Evolutionary conservation across 2,329 filamentous ascomycete genomes (phyloP).

Genomic region (Polychaeton citri): DNA sequence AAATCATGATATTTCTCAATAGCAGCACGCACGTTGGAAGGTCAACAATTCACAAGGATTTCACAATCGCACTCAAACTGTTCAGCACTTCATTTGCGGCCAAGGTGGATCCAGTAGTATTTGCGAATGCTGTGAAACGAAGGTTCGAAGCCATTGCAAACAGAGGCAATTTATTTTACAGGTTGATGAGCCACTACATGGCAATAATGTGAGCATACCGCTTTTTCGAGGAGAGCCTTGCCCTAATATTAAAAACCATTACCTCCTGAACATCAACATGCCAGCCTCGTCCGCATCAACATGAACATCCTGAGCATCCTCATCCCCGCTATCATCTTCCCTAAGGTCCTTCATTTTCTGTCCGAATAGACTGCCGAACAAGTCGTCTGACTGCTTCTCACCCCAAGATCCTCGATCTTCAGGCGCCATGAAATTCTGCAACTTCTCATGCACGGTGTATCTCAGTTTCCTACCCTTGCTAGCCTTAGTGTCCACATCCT

Average conservation of each 20-base stretch:
- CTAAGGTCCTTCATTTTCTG: constrained; percentile 20
- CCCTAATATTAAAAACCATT: background rate
- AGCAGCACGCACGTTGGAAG: too few species aligned
- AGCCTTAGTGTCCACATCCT: constrained; percentile 80
- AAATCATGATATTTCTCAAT: too few species aligned
- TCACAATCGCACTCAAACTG: too few species aligned
- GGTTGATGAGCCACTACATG: too few species aligned
- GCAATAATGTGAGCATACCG: too few species aligned
- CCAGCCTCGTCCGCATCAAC: constrained; percentile 14
- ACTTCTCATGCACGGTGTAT: constrained; percentile 90
- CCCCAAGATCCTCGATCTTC: constrained; percentile 75
- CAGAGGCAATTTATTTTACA: too few species aligned
- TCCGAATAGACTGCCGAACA: constrained; percentile 39
- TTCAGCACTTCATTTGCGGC: too few species aligned
- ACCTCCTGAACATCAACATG: constrained; percentile 16
- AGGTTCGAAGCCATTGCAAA: too few species aligned
- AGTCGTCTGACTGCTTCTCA: constrained; percentile 57
- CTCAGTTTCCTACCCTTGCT: constrained; percentile 90
- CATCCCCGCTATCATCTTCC: constrained; percentile 18
- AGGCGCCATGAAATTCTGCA: constrained; percentile 95
- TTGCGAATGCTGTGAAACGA: too few species aligned
- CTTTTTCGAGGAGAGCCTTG: too few species aligned
- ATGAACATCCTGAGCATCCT: constrained; percentile 18
- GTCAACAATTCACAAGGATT: too few species aligned
- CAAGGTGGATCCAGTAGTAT: too few species aligned